Base-by-base conservation (phyloP, 352 stramenopile species). In the Globisporangium paddicum region DNA sequence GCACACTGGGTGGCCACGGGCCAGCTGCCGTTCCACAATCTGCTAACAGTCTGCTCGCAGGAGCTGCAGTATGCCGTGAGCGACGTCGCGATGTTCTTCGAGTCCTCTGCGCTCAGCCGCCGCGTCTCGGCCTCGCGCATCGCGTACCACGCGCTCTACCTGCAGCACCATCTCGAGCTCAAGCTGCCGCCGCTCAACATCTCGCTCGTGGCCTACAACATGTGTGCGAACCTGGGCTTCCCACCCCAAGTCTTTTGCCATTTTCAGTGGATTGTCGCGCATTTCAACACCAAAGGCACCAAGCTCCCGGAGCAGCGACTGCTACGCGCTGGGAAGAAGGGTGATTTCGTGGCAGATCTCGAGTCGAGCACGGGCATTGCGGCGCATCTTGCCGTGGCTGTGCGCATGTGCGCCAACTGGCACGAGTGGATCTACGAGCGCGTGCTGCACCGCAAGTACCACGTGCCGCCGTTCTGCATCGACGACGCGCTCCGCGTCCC, bases 381-480 rank as follows among this genome's bases (percentile, higher is more conserved):
- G 3, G 85, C 77, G 8, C 78, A 86, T 25, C 44, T 95, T 30
- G 65, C 82, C 0, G 79, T 82, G 1, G 82, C 85, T 2, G 67
- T 93, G 42, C 81, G 78, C 41, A 71, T 95, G 64, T 89, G 77
- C 58, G 80, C 75, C 0, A 85, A 87, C 49, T 95, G 85, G 85
- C 77, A 85, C 58, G 76, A 90, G 51, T 95, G 81, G 82, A 73
- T 89, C 50, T 93, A 90, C 52, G 72, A 92, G 46, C 67, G 63
- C 3, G 55, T 72, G 5, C 48, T 62, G 18, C 42, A 49, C 0
- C 56, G 65, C 32, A 51, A 47, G 50, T 62, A 46, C 30, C 60
- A 72, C 38, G 53, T 69, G 37, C 54, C 62, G 0, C 65, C 76
- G 19, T 66, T 62, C 18, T 49, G 59, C 1, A 30, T 52, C 2